phyloP scores from a whole-genome alignment of 2,329 filamentous ascomycete species.

The Penicillium sp. region DNA sequence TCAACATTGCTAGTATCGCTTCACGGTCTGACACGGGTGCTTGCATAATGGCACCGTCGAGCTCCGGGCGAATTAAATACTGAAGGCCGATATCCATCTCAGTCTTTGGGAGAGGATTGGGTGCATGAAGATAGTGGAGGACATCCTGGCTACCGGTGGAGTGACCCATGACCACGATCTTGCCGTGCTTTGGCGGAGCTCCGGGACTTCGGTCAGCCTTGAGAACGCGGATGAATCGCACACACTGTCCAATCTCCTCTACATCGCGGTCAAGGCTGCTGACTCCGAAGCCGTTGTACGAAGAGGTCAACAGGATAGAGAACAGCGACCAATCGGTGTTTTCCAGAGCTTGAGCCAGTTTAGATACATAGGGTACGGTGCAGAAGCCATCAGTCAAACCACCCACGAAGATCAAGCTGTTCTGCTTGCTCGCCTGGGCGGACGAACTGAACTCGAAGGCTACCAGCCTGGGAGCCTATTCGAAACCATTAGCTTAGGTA shows the following conservation, averaged over 20 bases:
- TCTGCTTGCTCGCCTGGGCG: slow-evolving; percentile 27
- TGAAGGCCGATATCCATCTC: slow-evolving; percentile 24
- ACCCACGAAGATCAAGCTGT: slow-evolving; percentile 56
- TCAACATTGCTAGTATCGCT: slow-evolving; percentile 43
- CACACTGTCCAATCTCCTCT: slow-evolving; percentile 50
- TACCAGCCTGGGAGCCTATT: slow-evolving; percentile 37
- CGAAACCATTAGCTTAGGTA: slow-evolving; percentile 4
- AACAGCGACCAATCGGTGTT: slow-evolving; percentile 51
- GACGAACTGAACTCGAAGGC: slow-evolving; percentile 40
- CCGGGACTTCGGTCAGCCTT: slow-evolving; percentile 23
- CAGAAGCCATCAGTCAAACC: slow-evolving; percentile 56
- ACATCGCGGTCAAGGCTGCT: slow-evolving; percentile 52
- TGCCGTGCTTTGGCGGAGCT: slow-evolving; percentile 33
- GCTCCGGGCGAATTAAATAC: slow-evolving; percentile 44
- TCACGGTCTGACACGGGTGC: slow-evolving; percentile 76
- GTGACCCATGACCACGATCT: slow-evolving; percentile 65
- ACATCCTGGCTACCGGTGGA: slow-evolving; percentile 66
- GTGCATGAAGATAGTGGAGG: slow-evolving; percentile 56
- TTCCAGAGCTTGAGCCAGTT: slow-evolving; percentile 48
- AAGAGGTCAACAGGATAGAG: slow-evolving; percentile 49
- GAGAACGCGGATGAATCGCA: slow-evolving; percentile 47
- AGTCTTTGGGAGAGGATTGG: slow-evolving; percentile 36
- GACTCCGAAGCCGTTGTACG: slow-evolving; percentile 54
- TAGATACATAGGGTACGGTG: slow-evolving; percentile 51
- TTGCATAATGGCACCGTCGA: slow-evolving; percentile 76